Base-by-base conservation (phyloP, 2,329 filamentous ascomycete genomes). In the Blastomyces gilchristii region DNA sequence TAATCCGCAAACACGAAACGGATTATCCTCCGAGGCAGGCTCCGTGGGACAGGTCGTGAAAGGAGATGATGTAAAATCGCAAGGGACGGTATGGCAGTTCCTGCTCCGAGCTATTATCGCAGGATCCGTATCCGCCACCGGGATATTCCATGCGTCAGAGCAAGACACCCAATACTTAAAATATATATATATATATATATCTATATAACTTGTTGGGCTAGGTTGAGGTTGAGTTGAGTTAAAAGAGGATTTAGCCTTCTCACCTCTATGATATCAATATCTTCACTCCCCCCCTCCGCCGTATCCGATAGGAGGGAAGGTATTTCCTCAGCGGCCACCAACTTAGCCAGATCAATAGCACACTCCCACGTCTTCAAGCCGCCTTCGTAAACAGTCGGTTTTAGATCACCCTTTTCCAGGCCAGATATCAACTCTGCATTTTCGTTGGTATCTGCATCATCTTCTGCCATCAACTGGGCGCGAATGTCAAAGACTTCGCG, bases 281-380 rank as follows among this genome's bases (percentile, higher is more conserved):
- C 37, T 31, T 43, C 49, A n/a, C 25, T 18, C 18, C 49, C 58
- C 12, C 63, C 65, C 49, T 63, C 22, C 81, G 71, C 58, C 76
- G 71, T 53, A 45, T 47, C 16, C 28, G 31, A 66, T 65, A 18
- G 61, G 59, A 60, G 45, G n/a, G 50, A 47, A 37, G 28, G 62
- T 62, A 49, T 52, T 47, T 68, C 63, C 39, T 72, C 69, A 16
- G 53, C 62, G 25, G 65, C 61, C 41, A 72, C 65, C 56, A 74
- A 65, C 62, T 76, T 79, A 0, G 82, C 83, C 14, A 87, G 77
- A 68, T 87, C 84, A 52, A 85, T 67, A 12, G 83, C 81, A 71
- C 85, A 87, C 73, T 87, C 85, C 85, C 85, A 87, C 22, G 84
- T 87, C 70, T 87, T 87, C 75, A 87, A 86, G 5, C 85, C 85